Evolutionary conservation across 257 asterid species (phyloP).

Genomic region (Oldenlandia corymbosa): DNA sequence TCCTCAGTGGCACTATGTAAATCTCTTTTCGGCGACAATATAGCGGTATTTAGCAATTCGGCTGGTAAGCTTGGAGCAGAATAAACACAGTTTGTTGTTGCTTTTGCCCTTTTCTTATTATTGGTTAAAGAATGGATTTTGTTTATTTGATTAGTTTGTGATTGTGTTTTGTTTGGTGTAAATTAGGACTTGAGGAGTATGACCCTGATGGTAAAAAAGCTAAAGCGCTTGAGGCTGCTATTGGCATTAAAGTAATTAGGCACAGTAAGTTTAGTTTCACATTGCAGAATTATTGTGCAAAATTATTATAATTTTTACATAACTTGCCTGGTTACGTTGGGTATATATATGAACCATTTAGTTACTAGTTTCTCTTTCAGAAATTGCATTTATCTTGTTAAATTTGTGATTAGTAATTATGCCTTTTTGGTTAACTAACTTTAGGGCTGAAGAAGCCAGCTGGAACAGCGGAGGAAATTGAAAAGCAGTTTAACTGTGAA

Average conservation of each 20-base stretch:
- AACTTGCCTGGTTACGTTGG: background rate
- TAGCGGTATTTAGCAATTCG: constrained; percentile 87
- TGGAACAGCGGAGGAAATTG: constrained; percentile 90
- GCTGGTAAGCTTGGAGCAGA: constrained; percentile 48
- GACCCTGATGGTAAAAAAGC: constrained; percentile 84
- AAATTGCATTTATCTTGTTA: background rate
- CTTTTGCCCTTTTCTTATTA: constrained; percentile 7
- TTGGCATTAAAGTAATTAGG: constrained; percentile 76
- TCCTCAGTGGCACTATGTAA: constrained; percentile 67
- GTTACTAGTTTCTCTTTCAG: background rate
- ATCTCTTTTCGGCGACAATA: constrained; percentile 60
- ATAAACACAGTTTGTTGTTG: background rate
- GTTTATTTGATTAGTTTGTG: constrained; percentile 8
- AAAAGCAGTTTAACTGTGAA: constrained; percentile 74
- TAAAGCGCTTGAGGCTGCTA: constrained; percentile 63
- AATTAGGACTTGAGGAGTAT: constrained; percentile 71
- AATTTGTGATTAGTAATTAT: constrained; percentile 2
- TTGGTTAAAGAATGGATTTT: background rate
- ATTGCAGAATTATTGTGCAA: background rate
- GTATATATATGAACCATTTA: background rate
- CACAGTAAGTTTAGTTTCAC: constrained; percentile 49
- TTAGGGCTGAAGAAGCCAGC: constrained; percentile 82
- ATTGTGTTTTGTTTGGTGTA: background rate
- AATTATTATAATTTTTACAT: background rate
- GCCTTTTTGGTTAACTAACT: constrained; percentile 20